Percentiles rank a stretch among this genome's conserved stretches.
Evolutionary conservation across 257 asterid genomes (phyloP).

Genomic region (Ophiorrhiza pumila): DNA sequence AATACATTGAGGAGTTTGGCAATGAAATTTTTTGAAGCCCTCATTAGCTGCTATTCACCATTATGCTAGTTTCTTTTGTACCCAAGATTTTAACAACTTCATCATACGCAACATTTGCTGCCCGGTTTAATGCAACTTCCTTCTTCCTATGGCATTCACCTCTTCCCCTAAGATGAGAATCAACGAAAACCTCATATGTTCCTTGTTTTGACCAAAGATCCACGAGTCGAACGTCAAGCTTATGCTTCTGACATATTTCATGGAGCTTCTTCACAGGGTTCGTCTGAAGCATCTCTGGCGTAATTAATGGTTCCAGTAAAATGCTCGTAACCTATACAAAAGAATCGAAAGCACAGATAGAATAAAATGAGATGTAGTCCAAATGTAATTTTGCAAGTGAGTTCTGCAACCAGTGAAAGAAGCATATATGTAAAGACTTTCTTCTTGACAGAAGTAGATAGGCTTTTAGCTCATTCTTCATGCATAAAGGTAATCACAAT

Average conservation of each 20-base stretch:
- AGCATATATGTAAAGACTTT: neutral
- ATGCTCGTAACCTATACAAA: constrained; percentile 45
- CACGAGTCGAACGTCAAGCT: constrained; percentile 52
- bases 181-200: constrained; percentile 51
- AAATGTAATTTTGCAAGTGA: neutral
- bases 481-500: neutral
- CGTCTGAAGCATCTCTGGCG: constrained; percentile 62
- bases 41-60: neutral
- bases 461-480: neutral
- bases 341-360: neutral
- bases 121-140: constrained; percentile 68
- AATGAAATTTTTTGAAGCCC: constrained; percentile 4
- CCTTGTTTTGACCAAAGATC: constrained; percentile 59
- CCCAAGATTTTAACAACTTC: constrained; percentile 43
- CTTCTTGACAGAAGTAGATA: neutral
- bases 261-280: constrained; percentile 71
- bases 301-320: constrained; percentile 64
- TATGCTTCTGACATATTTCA: constrained; percentile 75
- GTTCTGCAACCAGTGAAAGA: neutral
- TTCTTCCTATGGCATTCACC: constrained; percentile 67
- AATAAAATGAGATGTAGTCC: neutral
- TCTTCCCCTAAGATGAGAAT: constrained; percentile 56
- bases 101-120: constrained; percentile 68
- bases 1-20: constrained; percentile 3
- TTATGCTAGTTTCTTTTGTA: constrained; percentile 5